Evolutionary conservation across 2,329 filamentous ascomycete species (phyloP).

Genomic region (Aspergillus intermedius): DNA sequence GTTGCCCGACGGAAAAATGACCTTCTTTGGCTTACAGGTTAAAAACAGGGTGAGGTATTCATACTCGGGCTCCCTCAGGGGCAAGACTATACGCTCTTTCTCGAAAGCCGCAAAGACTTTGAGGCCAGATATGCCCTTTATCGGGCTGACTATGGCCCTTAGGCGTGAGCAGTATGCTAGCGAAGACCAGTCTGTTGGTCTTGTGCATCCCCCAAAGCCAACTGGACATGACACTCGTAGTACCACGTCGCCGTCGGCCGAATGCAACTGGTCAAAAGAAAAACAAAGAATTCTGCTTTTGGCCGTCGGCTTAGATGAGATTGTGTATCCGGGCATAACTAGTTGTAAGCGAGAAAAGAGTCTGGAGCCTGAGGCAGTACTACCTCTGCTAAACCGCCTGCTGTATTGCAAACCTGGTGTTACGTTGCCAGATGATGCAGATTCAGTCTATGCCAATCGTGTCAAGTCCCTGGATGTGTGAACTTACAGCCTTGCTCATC

Average conservation of each 20-base stretch:
- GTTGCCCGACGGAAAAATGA: not conserved
- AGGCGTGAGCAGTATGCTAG: not conserved
- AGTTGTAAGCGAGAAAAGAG: not conserved
- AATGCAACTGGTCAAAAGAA: not conserved
- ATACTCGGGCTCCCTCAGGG: not conserved
- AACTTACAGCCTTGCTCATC: not conserved
- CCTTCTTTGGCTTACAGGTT: not conserved
- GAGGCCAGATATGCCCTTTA: not conserved
- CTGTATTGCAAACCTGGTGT: not conserved
- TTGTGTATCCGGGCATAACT: not conserved
- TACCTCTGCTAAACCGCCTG: not conserved
- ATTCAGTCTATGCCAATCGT: not conserved
- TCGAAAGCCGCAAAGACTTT: not conserved
- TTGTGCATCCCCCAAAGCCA: not conserved
- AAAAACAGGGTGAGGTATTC: not conserved
- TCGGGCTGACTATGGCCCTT: not conserved
- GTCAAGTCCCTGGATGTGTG: not conserved
- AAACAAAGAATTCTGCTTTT: not conserved
- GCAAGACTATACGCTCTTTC: not conserved
- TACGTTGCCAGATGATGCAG: not conserved
- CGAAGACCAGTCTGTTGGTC: not conserved
- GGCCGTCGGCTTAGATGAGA: slow-evolving; percentile 3
- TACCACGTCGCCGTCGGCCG: not conserved
- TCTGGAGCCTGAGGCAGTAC: not conserved
- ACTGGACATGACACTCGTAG: not conserved